Evolutionary conservation across 73 alveolate species (phyloP).

Genomic region (Paramecium caudatum): DNA sequence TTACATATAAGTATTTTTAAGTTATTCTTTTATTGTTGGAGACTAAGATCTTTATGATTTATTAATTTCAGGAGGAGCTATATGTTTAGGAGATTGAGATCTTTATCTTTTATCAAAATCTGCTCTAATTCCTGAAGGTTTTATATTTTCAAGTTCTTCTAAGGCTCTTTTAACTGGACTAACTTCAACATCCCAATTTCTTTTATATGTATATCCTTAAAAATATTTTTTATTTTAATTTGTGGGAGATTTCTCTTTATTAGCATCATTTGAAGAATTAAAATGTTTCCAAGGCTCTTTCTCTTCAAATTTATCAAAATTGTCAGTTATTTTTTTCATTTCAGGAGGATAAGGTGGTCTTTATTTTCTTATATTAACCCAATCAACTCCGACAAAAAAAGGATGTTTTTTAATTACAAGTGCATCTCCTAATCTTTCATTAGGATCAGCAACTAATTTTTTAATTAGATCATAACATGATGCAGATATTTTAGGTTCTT

Average conservation of each 20-base stretch:
- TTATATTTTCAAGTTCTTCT: conserved; percentile 71
- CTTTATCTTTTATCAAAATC: conserved; percentile 34
- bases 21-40: conserved; percentile 64
- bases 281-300: conserved; percentile 87
- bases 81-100: conserved; percentile 56
- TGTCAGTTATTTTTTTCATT: conserved; percentile 78
- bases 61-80: conserved; percentile 1
- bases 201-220: conserved; percentile 86
- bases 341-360: conserved; percentile 89
- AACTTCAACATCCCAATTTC: conserved; percentile 84
- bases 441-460: conserved; percentile 90
- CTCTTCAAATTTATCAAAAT: conserved; percentile 88
- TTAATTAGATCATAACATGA: conserved; percentile 88
- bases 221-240: conserved; percentile 70
- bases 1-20: conserved; percentile 25
- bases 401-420: conserved; percentile 90
- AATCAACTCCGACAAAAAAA: conserved; percentile 89
- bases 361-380: conserved; percentile 78
- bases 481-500: conserved; percentile 88
- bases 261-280: conserved; percentile 67
- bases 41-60: conserved; percentile 39
- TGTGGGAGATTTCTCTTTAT: conserved; percentile 59
- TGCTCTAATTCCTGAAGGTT: conserved; percentile 59
- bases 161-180: conserved; percentile 71
- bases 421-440: conserved; percentile 87